Evolutionary conservation across 2,329 filamentous ascomycete species (phyloP), one percentile per base, ranked within the genome.

Genomic region (Sclerotiophoma versabilis): DNA sequence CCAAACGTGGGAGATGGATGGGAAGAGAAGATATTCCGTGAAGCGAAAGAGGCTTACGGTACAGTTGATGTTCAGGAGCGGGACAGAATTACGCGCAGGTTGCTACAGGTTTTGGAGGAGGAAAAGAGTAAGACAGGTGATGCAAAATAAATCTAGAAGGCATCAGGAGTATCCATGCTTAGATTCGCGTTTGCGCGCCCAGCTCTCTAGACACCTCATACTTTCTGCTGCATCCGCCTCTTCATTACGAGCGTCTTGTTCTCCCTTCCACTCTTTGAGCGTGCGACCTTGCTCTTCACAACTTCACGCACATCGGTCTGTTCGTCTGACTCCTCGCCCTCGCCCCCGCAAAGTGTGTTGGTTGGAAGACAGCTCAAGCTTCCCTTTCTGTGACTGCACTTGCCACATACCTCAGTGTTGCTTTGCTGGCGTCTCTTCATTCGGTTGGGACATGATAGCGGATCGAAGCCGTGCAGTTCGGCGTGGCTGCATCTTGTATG

Each of bases 41-140:
- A 82, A 64, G 76, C 79, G 6, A 72, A 77, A 33, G 75, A 79
- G 51, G 74, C 73, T 0, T 84, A 84, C 73, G 81, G 81, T 0
- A 58, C 61, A 11, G 73, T 77, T 11, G 72, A 80, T 66, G 71
- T 71, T 5, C 62, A 41, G 11, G 72, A 77, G 58, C 72, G 78
- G 34, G 77, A 81, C 60, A 60, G 58, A 29, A 72, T 75, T 59
- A 81, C 77, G n/a, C 74, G 63, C 57, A 74, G 68, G 36, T 64
- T 81, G 6, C 55, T 81, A 49, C 70, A 75, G 19, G 76, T 75
- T 46, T 64, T 78, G 6, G 60, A 58, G 32, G 68, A 71, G n/a
- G 71, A 71, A 45, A 71, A 59, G 43, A 52, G 41, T 4, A 49
- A 20, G 39, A 15, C 32, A 23, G 34, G 23, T 14, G 5, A 20